phyloP scores from a whole-genome alignment of 257 asterid species.

The Linaria vulgaris region DNA sequence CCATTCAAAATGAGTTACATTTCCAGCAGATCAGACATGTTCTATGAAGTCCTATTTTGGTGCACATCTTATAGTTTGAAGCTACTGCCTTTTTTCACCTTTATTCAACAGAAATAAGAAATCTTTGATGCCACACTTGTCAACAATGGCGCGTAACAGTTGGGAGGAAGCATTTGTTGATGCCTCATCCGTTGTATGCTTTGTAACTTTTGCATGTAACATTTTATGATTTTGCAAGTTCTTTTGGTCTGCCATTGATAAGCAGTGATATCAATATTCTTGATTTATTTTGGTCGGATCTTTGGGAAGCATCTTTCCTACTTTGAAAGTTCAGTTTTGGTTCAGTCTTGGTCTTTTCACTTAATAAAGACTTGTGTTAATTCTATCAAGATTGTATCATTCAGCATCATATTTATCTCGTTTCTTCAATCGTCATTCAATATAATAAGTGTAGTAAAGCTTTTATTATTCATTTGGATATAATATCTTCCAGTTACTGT shows the following conservation, averaged over 20 bases:
- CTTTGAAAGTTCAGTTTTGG: not conserved
- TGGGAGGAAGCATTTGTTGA: constrained; percentile 24
- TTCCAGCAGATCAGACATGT: not conserved
- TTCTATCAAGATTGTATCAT: too few relatives aligned
- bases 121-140: constrained; percentile 19
- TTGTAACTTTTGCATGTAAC: constrained; percentile 19
- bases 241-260: not conserved
- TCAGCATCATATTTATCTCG: too few relatives aligned
- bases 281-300: not conserved
- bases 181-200: constrained; percentile 12
- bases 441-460: too few relatives aligned
- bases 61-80: constrained; percentile 19
- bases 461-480: too few relatives aligned
- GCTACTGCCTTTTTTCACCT: constrained; percentile 24
- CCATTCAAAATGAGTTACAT: constrained; percentile 31
- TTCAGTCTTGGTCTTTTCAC: too few relatives aligned
- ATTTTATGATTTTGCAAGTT: constrained; percentile 16
- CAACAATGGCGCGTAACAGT: constrained; percentile 15
- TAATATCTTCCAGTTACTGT: too few relatives aligned
- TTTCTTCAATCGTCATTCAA: too few relatives aligned
- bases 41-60: constrained; percentile 19
- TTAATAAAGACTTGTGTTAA: too few relatives aligned
- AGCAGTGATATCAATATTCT: not conserved
- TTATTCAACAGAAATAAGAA: constrained; percentile 35
- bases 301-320: not conserved